These are phyloP conservation scores for Claviceps fusiformis DNA, from an alignment of 2,329 filamentous ascomycete species.

Conservation along the genomic window DNA sequence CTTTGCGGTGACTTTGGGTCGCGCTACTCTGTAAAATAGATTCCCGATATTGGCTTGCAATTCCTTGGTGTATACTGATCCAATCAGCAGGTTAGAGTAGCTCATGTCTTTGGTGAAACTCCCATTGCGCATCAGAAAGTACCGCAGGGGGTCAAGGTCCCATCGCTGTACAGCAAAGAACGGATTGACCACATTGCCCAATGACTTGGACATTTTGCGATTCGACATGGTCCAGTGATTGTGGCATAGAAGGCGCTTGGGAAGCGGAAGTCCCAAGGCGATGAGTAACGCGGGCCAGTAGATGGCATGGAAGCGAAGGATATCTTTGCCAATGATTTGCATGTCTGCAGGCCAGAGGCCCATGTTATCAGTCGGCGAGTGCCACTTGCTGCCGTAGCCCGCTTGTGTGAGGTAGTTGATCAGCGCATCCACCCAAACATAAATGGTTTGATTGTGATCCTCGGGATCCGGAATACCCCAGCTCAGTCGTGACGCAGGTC, in stretches of 20 bases:
- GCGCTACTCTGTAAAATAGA: conserved; percentile 55
- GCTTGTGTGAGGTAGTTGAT: conserved; percentile 86
- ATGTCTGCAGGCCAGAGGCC: conserved; percentile 81
- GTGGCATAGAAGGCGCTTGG: conserved; percentile 72
- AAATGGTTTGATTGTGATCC: conserved; percentile 79
- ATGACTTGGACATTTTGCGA: conserved; percentile 92
- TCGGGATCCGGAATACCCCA: conserved; percentile 88
- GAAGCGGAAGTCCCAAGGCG: conserved; percentile 67
- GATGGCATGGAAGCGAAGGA: conserved; percentile 87
- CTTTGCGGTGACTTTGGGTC: conserved; percentile 34
- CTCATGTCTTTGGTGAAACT: conserved; percentile 65
- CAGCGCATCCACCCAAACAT: conserved; percentile 94
- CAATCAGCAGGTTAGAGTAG: conserved; percentile 70
- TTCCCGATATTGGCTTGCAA: conserved; percentile 73
- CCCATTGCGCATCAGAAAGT: conserved; percentile 73
- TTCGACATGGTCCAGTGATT: conserved; percentile 90
- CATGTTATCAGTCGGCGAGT: conserved; percentile 45
- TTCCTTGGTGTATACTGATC: conserved; percentile 63
- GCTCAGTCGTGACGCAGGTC: conserved; percentile 59
- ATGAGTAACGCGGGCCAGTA: conserved; percentile 97
- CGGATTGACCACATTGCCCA: conserved; percentile 89
- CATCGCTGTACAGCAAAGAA: conserved; percentile 84
- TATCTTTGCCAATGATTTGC: conserved; percentile 93
- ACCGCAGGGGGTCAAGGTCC: conserved; percentile 76
- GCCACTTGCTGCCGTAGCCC: conserved; percentile 53